Evolutionary conservation across 768 basidiomycete genomes (phyloP).

Genomic region (Tricholoma matsutake): DNA sequence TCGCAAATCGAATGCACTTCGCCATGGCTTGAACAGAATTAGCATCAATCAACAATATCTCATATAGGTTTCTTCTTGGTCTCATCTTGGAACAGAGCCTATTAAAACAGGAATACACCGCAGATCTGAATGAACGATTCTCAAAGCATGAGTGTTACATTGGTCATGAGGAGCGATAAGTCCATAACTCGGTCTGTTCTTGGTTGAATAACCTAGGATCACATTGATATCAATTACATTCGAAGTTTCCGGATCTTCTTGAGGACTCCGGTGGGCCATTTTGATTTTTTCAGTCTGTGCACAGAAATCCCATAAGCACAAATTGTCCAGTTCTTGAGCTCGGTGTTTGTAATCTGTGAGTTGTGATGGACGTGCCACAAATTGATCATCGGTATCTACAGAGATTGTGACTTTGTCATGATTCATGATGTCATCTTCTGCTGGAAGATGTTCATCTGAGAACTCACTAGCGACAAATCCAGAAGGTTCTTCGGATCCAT

Average conservation of each 20-base stretch:
- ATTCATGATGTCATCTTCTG: not conserved
- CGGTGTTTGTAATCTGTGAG: not conserved
- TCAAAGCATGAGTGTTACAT: too few relatives aligned
- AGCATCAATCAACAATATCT: too few relatives aligned
- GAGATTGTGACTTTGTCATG: not conserved
- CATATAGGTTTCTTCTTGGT: too few relatives aligned
- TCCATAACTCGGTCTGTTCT: not conserved
- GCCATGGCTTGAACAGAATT: too few relatives aligned
- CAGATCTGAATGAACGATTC: too few relatives aligned
- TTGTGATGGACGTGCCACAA: not conserved
- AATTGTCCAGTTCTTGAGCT: not conserved
- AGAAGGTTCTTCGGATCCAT: not conserved
- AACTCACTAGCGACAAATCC: not conserved
- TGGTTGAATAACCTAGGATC: not conserved
- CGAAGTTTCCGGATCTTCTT: not conserved
- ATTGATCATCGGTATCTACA: not conserved
- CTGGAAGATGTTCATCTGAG: not conserved
- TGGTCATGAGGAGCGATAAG: slow-evolving; percentile 19
- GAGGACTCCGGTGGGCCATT: too few relatives aligned
- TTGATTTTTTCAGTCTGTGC: too few relatives aligned
- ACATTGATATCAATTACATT: not conserved
- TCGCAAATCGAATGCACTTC: not conserved
- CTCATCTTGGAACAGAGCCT: too few relatives aligned
- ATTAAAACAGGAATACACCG: too few relatives aligned
- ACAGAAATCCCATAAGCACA: not conserved